phyloP scores from a whole-genome alignment of 2,329 filamentous ascomycete genomes.

The Tolypocladium album region DNA sequence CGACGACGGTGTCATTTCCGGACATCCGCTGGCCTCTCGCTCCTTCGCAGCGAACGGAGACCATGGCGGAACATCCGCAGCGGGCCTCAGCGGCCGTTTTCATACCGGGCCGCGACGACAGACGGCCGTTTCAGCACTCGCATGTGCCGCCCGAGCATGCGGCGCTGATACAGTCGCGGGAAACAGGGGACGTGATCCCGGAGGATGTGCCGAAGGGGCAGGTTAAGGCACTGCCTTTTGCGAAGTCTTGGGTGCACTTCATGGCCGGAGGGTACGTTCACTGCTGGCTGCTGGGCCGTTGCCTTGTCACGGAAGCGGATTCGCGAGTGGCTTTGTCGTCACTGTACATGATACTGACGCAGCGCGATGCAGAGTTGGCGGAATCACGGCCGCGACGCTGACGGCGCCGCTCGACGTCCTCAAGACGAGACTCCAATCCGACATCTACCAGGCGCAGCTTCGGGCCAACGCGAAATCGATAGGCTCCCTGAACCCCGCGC shows the following conservation, averaged over 20 bases:
- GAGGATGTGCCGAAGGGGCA: slow-evolving; percentile 23
- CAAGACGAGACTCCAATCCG: slow-evolving; percentile 86
- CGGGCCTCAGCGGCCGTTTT: slow-evolving; percentile 9
- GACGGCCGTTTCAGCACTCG: slow-evolving; percentile 16
- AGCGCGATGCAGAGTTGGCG: slow-evolving; percentile 52
- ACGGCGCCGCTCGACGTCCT: slow-evolving; percentile 90
- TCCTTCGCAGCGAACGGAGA: neutral
- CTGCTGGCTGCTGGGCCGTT: neutral
- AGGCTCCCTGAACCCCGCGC: slow-evolving; percentile 45
- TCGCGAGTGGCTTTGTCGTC: neutral
- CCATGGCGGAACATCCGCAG: slow-evolving; percentile 22
- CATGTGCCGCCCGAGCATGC: slow-evolving; percentile 20
- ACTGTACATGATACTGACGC: slow-evolving; percentile 6
- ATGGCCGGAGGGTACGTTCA: slow-evolving; percentile 71
- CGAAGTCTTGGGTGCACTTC: slow-evolving; percentile 86
- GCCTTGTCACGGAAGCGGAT: neutral
- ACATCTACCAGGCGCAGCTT: slow-evolving; percentile 85
- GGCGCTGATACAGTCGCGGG: slow-evolving; percentile 47
- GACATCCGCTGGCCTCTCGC: neutral
- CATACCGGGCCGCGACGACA: slow-evolving; percentile 19
- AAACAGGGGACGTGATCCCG: slow-evolving; percentile 46
- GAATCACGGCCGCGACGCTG: slow-evolving; percentile 86
- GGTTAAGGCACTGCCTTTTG: slow-evolving; percentile 36
- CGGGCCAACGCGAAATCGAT: slow-evolving; percentile 43
- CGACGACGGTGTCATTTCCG: neutral